Conservation (phyloP, 2,329 filamentous ascomycete species). For the Fusarium compactum region DNA sequence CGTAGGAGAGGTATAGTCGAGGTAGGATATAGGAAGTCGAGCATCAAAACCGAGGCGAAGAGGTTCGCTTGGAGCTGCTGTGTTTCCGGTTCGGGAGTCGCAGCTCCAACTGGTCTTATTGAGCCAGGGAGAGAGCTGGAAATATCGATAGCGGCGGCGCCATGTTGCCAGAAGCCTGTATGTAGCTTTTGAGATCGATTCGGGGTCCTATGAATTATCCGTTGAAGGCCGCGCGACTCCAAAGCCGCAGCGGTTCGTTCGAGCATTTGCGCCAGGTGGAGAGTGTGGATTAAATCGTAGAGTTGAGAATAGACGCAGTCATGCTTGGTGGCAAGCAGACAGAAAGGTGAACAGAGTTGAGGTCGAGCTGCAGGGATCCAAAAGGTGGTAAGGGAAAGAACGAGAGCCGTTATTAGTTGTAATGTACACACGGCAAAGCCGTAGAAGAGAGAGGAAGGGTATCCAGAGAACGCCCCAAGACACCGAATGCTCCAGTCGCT, state of each 20-base stretch:
- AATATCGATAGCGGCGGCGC: slow-evolving; percentile 63
- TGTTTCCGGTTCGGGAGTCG: slow-evolving; percentile 41
- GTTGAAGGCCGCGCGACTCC: slow-evolving; percentile 67
- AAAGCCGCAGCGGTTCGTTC: slow-evolving; percentile 68
- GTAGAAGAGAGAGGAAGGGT: not conserved
- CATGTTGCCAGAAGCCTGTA: slow-evolving; percentile 67
- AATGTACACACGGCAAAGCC: not conserved
- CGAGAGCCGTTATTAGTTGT: not conserved
- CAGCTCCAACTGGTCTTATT: slow-evolving; percentile 41
- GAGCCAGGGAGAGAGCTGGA: slow-evolving; percentile 57
- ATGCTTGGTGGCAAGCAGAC: slow-evolving; percentile 41
- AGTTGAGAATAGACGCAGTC: slow-evolving; percentile 23
- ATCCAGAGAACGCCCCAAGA: not conserved
- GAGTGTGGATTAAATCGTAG: slow-evolving; percentile 31
- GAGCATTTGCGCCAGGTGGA: slow-evolving; percentile 60
- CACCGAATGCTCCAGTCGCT: slow-evolving; percentile 7
- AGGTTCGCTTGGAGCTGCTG: slow-evolving; percentile 49
- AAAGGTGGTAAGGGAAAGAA: not conserved
- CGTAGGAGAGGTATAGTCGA: slow-evolving; percentile 59
- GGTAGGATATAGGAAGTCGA: slow-evolving; percentile 68
- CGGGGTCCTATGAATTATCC: slow-evolving; percentile 59
- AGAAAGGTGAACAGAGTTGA: not conserved
- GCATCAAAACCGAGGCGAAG: slow-evolving; percentile 62
- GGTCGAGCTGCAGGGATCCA: not conserved
- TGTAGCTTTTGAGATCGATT: slow-evolving; percentile 60